A percentile compares a stretch with the other conserved stretches of the same genome.
Conservation (phyloP, 345 rosid genomes). For the Brassica nigra region DNA sequence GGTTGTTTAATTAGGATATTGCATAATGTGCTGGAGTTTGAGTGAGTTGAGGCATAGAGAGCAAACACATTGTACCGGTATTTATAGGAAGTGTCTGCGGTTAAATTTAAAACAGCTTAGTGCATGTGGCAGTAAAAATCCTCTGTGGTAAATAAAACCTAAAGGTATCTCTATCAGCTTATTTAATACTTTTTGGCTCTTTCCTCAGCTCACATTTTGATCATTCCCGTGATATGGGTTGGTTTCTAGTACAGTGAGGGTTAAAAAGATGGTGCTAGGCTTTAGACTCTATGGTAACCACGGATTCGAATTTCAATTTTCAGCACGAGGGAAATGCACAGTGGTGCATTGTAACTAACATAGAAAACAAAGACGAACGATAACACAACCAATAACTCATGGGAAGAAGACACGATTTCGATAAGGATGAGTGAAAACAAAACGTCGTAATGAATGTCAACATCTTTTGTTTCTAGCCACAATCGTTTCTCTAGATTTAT, state of each 20-base stretch:
- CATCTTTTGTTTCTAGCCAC: not conserved
- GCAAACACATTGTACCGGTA: no score
- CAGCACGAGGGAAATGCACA: not conserved
- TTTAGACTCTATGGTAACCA: no score
- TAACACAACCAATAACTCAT: not conserved
- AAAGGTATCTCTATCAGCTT: no score
- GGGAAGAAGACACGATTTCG: not conserved
- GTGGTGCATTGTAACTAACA: not conserved
- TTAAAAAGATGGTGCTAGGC: no score
- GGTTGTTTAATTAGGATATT: no score
- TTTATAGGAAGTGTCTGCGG: no score
- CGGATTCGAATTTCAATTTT: not conserved
- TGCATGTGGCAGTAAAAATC: no score
- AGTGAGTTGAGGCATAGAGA: no score
- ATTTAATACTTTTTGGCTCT: not conserved
- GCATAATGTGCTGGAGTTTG: no score
- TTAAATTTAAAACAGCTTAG: no score
- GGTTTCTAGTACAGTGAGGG: not conserved
- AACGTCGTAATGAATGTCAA: not conserved
- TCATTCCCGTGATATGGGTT: not conserved
- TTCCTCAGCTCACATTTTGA: not conserved
- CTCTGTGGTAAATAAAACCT: no score
- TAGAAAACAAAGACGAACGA: not conserved
- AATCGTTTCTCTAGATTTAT: not conserved
- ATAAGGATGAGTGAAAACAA: not conserved